A percentile compares a stretch with the other conserved stretches of the same genome.
These are phyloP conservation scores for Kwoniella heveanensis DNA, from an alignment of 768 basidiomycete species.

Conservation along the genomic window DNA sequence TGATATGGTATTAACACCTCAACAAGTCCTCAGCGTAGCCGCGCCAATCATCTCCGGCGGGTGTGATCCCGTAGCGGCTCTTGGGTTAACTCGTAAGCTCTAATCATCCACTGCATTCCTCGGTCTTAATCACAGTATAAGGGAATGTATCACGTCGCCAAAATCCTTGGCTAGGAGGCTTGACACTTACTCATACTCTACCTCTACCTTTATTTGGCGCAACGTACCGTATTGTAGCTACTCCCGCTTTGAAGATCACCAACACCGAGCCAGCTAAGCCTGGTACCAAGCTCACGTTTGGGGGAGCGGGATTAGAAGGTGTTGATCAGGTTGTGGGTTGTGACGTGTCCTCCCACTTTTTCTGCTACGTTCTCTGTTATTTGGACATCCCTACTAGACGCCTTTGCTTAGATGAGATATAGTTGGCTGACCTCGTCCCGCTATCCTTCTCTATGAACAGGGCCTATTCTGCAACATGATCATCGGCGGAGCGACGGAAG, in stretches of 20 bases:
- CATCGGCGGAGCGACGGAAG: slow-evolving; percentile 28
- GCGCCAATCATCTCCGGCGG: slow-evolving; percentile 35
- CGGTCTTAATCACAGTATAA: no score
- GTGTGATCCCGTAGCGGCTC: slow-evolving; percentile 31
- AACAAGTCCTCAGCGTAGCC: slow-evolving; percentile 32
- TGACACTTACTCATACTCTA: neutral
- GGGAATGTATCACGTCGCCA: no score
- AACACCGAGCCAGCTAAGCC: slow-evolving; percentile 19
- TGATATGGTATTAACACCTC: slow-evolving; percentile 32
- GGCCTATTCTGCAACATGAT: slow-evolving; percentile 41
- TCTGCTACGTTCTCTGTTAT: no score
- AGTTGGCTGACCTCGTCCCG: no score
- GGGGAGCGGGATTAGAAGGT: slow-evolving; percentile 9
- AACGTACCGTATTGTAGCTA: slow-evolving; percentile 21
- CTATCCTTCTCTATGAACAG: neutral
- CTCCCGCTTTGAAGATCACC: slow-evolving; percentile 25
- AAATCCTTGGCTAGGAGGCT: no score
- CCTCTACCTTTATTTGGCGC: neutral
- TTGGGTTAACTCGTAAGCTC: slow-evolving; percentile 33
- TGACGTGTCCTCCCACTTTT: no score
- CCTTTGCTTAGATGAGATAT: no score
- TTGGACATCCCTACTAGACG: no score
- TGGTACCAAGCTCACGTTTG: slow-evolving; percentile 25
- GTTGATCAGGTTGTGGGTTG: slow-evolving; percentile 12
- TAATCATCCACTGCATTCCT: neutral